A percentile compares a stretch with the other conserved stretches of the same genome.
Conservation (phyloP, 2,329 filamentous ascomycete species). For the Ceratocystis alfenasii region DNA sequence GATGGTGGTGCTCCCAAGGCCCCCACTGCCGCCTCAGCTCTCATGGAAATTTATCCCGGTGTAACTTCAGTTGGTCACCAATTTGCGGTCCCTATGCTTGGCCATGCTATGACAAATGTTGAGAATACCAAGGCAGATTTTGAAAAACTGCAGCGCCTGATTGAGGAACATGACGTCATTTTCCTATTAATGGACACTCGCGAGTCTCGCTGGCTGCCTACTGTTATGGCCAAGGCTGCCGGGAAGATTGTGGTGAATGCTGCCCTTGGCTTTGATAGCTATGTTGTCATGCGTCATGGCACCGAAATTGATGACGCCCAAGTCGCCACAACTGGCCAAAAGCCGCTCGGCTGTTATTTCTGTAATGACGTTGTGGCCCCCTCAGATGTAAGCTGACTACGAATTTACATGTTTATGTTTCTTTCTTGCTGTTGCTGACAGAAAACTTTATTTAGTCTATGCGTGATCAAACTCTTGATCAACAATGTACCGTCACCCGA, state of each 20-base stretch:
- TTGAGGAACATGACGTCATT: slow-evolving; percentile 77
- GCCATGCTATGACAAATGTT: slow-evolving; percentile 63
- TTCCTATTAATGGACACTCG: slow-evolving; percentile 97
- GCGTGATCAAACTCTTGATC: slow-evolving; percentile 89
- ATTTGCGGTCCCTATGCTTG: slow-evolving; percentile 87
- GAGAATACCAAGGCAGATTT: slow-evolving; percentile 60
- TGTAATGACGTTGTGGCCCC: slow-evolving; percentile 97
- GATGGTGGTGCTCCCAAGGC: slow-evolving; percentile 79
- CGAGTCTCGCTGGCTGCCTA: slow-evolving; percentile 90
- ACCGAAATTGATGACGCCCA: slow-evolving; percentile 41
- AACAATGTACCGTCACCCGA: slow-evolving; percentile 94
- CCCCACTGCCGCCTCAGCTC: slow-evolving; percentile 60
- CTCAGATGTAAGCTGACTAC: slow-evolving; percentile 57
- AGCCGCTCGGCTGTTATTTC: slow-evolving; percentile 86
- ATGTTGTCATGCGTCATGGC: slow-evolving; percentile 93
- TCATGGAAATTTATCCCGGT: slow-evolving; percentile 81
- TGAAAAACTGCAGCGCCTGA: slow-evolving; percentile 58
- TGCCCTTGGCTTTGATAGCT: slow-evolving; percentile 90
- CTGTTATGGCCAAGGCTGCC: slow-evolving; percentile 84
- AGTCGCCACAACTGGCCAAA: slow-evolving; percentile 48
- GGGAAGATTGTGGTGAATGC: slow-evolving; percentile 96
- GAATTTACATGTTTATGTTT: no score
- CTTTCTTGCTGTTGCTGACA: slow-evolving; percentile 10
- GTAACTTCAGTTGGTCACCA: slow-evolving; percentile 70
- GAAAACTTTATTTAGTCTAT: slow-evolving; percentile 51